phyloP scores from a whole-genome alignment of 768 basidiomycete species.

The Tulasnella sp. region DNA sequence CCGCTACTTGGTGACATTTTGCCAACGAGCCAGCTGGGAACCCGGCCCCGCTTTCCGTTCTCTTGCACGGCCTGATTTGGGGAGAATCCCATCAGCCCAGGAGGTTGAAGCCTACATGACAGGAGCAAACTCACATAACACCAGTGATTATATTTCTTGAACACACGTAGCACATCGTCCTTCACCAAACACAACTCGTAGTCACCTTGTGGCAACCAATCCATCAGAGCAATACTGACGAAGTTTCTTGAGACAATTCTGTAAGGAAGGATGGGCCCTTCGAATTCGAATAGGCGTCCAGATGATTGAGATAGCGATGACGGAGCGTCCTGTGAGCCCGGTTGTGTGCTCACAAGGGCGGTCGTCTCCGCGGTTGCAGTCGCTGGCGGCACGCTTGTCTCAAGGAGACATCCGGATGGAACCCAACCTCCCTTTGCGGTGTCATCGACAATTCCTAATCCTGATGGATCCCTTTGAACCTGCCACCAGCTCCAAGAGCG shows the following conservation, averaged over 20 bases:
- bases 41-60: conserved; percentile 38
- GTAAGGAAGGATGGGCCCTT: conserved; percentile 75
- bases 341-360: neutral
- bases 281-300: conserved; percentile 23
- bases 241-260: conserved; percentile 96
- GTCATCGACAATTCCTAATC: conserved; percentile 69
- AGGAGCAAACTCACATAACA: conserved; percentile 54
- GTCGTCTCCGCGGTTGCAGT: conserved; percentile 69
- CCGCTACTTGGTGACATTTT: conserved; percentile 42
- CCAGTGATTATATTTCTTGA: conserved; percentile 98
- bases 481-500: conserved; percentile 99
- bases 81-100: conserved; percentile 15
- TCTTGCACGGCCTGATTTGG: conserved; percentile 73
- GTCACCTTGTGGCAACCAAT: conserved; percentile 86
- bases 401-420: conserved; percentile 90
- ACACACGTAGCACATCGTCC: conserved; percentile 81
- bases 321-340: neutral
- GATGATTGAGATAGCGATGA: neutral
- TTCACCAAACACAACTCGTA: conserved; percentile 85
- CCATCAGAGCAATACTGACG: conserved; percentile 92
- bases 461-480: conserved; percentile 86
- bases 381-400: conserved; percentile 84
- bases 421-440: conserved; percentile 88
- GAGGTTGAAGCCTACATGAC: neutral
- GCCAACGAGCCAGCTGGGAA: conserved; percentile 70